Evolutionary conservation across 192 early-diverging fungal genomes (phyloP).

Genomic region (Umbelopsis vinacea): DNA sequence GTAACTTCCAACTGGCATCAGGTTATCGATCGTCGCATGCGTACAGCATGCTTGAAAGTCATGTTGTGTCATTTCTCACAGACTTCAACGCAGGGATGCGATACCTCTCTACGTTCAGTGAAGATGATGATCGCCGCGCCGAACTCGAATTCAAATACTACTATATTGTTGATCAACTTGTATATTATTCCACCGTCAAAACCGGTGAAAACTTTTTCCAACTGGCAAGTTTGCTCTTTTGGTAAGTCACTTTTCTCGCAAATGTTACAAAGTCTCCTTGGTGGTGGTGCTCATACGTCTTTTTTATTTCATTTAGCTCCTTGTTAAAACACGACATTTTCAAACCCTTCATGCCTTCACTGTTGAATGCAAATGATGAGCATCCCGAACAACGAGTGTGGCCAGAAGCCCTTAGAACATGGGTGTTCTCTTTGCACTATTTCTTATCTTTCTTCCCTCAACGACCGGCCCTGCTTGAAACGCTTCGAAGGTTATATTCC

Average conservation of each 20-base stretch:
- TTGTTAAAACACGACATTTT: constrained; percentile 57
- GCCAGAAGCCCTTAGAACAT: constrained; percentile 54
- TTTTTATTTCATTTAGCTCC: constrained; percentile 28
- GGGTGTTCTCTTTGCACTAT: constrained; percentile 58
- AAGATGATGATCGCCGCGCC: constrained; percentile 33
- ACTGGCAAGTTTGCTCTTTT: constrained; percentile 69
- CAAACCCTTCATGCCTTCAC: constrained; percentile 49
- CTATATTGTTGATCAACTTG: constrained; percentile 77
- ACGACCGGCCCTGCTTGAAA: constrained; percentile 45
- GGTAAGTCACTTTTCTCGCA: constrained; percentile 50
- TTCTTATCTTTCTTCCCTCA: constrained; percentile 60
- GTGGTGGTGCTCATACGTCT: not conserved
- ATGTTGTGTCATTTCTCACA: constrained; percentile 63
- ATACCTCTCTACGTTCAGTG: constrained; percentile 24
- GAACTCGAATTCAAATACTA: constrained; percentile 70
- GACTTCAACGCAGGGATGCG: constrained; percentile 56
- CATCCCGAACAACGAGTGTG: constrained; percentile 42
- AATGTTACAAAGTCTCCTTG: too few species aligned
- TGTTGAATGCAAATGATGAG: constrained; percentile 6
- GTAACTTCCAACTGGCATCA: constrained; percentile 72
- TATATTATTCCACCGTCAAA: constrained; percentile 78
- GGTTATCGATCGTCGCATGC: constrained; percentile 64
- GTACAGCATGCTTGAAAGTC: constrained; percentile 65
- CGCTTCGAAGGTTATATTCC: constrained; percentile 34
- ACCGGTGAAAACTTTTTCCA: constrained; percentile 73